phyloP scores from a whole-genome alignment of 805 yeast species.

The Candida qinlingensis region DNA sequence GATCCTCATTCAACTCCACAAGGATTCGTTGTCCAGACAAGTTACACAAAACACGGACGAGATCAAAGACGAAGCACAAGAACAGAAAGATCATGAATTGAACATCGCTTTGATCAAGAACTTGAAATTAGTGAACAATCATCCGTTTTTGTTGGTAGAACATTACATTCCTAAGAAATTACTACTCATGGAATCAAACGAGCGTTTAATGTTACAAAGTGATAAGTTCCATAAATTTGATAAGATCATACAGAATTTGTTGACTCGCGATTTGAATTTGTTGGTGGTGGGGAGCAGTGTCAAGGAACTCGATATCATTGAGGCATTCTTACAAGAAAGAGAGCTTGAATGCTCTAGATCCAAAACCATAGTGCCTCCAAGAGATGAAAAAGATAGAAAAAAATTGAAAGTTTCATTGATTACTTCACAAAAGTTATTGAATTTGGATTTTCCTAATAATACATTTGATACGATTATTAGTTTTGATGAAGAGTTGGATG shows the following conservation, averaged over 20 bases:
- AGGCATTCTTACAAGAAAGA: conserved; percentile 73
- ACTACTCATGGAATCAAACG: conserved; percentile 59
- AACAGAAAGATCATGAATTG: conserved; percentile 25
- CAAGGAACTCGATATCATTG: conserved; percentile 73
- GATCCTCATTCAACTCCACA: conserved; percentile 39
- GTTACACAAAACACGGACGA: not conserved
- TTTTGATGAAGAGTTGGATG: conserved; percentile 40
- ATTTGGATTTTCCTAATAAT: conserved; percentile 24
- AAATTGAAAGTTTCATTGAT: conserved; percentile 5
- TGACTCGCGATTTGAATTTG: conserved; percentile 25
- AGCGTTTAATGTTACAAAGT: conserved; percentile 44
- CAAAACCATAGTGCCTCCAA: conserved; percentile 42
- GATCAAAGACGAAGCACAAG: not conserved
- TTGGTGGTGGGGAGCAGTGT: conserved; percentile 53
- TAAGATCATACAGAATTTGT: conserved; percentile 28
- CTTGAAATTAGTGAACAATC: conserved; percentile 47
- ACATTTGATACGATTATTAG: conserved; percentile 40
- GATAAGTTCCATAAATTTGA: conserved; percentile 58
- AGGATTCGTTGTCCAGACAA: conserved; percentile 26
- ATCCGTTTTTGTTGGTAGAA: conserved; percentile 68
- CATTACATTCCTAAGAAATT: conserved; percentile 73
- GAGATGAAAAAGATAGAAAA: conserved; percentile 34
- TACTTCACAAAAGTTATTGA: conserved; percentile 1
- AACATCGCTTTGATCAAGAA: conserved; percentile 41
- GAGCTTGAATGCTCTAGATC: conserved; percentile 58